phyloP scores from a whole-genome alignment of 2,329 filamentous ascomycete species.

The Fusarium nelsonii region DNA sequence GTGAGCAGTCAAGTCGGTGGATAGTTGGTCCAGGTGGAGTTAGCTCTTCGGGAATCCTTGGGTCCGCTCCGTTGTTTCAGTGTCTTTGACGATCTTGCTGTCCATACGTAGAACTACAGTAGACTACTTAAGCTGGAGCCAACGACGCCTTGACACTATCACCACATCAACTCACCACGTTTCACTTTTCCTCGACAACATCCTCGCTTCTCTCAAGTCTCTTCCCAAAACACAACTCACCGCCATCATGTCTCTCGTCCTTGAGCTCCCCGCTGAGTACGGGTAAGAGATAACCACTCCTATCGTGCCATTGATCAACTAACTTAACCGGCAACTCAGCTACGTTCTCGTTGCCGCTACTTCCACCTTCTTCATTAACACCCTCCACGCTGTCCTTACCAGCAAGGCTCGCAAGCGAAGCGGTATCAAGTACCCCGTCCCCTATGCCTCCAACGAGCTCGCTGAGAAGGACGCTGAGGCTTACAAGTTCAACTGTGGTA shows the following conservation, averaged over 20 bases:
- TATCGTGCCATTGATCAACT: background rate
- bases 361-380: conserved; percentile 69
- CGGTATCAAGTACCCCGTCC: conserved; percentile 67
- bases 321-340: conserved; percentile 54
- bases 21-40: conserved; percentile 27
- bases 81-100: background rate
- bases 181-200: background rate
- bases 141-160: conserved; percentile 17
- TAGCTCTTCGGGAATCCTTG: conserved; percentile 15
- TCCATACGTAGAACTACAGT: background rate
- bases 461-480: conserved; percentile 67
- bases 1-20: conserved; percentile 5
- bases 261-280: conserved; percentile 63
- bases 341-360: conserved; percentile 71
- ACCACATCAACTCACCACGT: background rate
- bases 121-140: conserved; percentile 24
- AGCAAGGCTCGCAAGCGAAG: conserved; percentile 63
- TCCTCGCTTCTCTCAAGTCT: background rate
- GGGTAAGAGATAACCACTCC: conserved; percentile 55
- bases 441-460: conserved; percentile 67
- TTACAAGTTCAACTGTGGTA: conserved; percentile 73
- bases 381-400: conserved; percentile 63
- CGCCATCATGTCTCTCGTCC: conserved; percentile 57
- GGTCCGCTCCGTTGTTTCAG: conserved; percentile 36
- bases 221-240: background rate